Evolutionary conservation across 148 eudicot species (phyloP), one percentile per base, ranked within the genome.

Genomic region (Pharnaceum exiguum): DNA sequence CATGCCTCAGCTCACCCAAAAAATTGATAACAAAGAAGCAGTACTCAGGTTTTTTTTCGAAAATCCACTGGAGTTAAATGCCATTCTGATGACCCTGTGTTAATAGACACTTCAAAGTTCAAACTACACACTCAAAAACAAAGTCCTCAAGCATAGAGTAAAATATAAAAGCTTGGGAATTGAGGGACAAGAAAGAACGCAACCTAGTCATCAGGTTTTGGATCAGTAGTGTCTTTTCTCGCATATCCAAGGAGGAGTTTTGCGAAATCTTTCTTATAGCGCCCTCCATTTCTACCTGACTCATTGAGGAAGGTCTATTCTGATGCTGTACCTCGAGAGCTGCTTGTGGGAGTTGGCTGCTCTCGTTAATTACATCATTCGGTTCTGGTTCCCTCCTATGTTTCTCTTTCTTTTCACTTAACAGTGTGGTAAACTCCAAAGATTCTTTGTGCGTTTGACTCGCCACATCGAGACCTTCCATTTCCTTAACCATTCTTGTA

Each of bases 141-240:
- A 7, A 27, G 26, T 58, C 27, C 5, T 10, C 40, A 51, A 23
- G 7, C 10, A 28, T 35, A 12, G 2, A 37, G 36, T 31, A 16
- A 46, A 27, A 40, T 25, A 51, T 21, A 25, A 5, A 45, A 31
- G 1, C 21, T 48, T 22, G 39, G 17, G 5, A 51, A 24, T 23
- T 1, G 33, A 38, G 40, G 46, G 48, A 17, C 7, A 57, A 46
- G 35, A 24, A 37, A 38, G 26, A 30, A 32, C 5, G 10, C 27
- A 53, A 88, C 98, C 98, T 93, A 64, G 77, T 82, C 38, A 77
- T 70, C 71, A 86, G 63, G 70, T 55, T 82, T 55, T 88, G 99
- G 57, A 76, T 83, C 19, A 82, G 38, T 31, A 67, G 62, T 47
- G 99, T 52, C 67, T 85, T 83, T 68, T 43, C 81, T 67, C 75